Conservation (phyloP, 1,284 basidiomycete genomes). For the Mycena citricolor region DNA sequence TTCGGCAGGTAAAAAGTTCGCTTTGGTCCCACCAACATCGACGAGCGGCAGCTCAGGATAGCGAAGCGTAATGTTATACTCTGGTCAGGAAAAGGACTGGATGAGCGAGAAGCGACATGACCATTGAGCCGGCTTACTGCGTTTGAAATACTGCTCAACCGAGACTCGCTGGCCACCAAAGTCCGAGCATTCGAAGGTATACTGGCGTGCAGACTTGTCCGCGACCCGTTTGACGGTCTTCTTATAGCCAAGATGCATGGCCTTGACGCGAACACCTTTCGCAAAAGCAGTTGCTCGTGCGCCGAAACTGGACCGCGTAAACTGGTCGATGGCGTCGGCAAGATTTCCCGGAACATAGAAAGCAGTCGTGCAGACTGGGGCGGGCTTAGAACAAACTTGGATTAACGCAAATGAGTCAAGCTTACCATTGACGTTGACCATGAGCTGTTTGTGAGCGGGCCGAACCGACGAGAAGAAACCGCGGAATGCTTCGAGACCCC, state of each 20-base stretch:
- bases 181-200: slow-evolving; percentile 57
- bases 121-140: slow-evolving; percentile 43
- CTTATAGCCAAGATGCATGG: slow-evolving; percentile 56
- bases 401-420: slow-evolving; percentile 5
- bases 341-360: slow-evolving; percentile 70
- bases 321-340: slow-evolving; percentile 54
- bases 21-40: slow-evolving; percentile 57
- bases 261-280: slow-evolving; percentile 56
- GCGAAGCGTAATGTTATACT: slow-evolving; percentile 52
- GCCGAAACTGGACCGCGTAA: slow-evolving; percentile 49
- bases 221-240: slow-evolving; percentile 60
- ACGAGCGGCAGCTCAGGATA: slow-evolving; percentile 59
- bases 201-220: slow-evolving; percentile 44
- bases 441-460: slow-evolving; percentile 66
- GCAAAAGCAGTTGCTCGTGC: slow-evolving; percentile 53
- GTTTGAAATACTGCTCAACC: slow-evolving; percentile 63
- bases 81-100: slow-evolving; percentile 39
- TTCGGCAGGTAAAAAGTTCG: slow-evolving; percentile 62
- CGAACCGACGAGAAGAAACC: slow-evolving; percentile 78
- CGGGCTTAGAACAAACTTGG: neutral
- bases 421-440: slow-evolving; percentile 74
- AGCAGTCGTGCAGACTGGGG: slow-evolving; percentile 67
- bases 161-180: slow-evolving; percentile 44
- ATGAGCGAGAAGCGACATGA: slow-evolving; percentile 7
- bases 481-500: slow-evolving; percentile 65